These are phyloP conservation scores for Calonectria pseudoreteaudii DNA, from an alignment of 2,329 filamentous ascomycete species.

Conservation along the genomic window DNA sequence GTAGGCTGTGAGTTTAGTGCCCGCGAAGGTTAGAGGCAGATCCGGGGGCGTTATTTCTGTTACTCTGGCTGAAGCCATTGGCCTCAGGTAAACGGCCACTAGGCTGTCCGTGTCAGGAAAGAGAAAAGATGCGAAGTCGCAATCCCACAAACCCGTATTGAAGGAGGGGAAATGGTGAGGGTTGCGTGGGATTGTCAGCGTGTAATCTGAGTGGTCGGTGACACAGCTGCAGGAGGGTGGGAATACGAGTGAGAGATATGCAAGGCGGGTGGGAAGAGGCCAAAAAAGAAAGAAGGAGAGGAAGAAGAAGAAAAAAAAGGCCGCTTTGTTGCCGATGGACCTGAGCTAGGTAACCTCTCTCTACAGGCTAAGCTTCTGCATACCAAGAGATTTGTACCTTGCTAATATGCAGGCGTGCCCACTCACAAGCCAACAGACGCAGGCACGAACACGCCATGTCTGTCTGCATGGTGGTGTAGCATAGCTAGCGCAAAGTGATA, in stretches of 20 bases:
- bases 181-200: neutral
- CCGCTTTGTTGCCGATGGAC: constrained; percentile 4
- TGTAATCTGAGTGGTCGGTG: constrained; percentile 9
- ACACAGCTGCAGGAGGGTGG: constrained; percentile 17
- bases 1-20: neutral
- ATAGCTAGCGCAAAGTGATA: constrained; percentile 16
- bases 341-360: neutral
- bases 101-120: neutral
- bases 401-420: constrained; percentile 12
- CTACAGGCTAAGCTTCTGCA: neutral
- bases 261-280: neutral
- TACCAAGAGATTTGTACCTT: constrained; percentile 20
- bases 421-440: constrained; percentile 9
- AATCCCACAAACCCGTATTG: neutral
- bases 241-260: constrained; percentile 22
- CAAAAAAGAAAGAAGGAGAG: neutral
- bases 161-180: neutral
- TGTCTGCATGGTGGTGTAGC: constrained; percentile 17
- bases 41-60: constrained; percentile 8
- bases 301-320: neutral
- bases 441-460: constrained; percentile 21
- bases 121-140: neutral
- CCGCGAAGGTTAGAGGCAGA: constrained; percentile 5
- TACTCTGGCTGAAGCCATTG: constrained; percentile 8
- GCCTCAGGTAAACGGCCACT: constrained; percentile 1